Conservation (phyloP, 352 stramenopile genomes). For the Thraustochytrium striatum region DNA sequence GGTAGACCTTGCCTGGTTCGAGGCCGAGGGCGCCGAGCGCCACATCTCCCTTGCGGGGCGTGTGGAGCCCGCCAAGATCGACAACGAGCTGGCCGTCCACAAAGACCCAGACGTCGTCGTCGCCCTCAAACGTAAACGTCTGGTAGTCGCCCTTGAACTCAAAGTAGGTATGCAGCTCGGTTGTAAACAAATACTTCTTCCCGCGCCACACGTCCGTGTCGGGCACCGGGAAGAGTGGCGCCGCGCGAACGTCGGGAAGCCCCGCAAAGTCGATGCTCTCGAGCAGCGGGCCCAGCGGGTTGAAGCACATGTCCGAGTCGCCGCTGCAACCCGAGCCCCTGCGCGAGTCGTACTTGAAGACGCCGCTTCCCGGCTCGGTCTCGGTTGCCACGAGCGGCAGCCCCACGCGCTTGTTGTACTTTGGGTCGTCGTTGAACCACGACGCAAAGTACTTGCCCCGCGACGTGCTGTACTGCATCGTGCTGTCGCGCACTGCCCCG, state of each 20-base stretch:
- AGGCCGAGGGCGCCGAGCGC: background rate
- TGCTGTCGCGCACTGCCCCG: background rate
- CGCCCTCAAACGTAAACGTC: slow-evolving; percentile 24
- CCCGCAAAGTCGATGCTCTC: background rate
- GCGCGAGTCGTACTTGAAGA: slow-evolving; percentile 1
- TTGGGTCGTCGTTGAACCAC: slow-evolving; percentile 48
- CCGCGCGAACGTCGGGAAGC: background rate
- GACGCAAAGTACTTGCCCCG: slow-evolving; percentile 29
- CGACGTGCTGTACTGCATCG: background rate
- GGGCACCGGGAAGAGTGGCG: slow-evolving; percentile 8
- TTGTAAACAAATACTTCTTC: slow-evolving; percentile 44
- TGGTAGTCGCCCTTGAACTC: slow-evolving; percentile 28
- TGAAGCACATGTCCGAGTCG: background rate
- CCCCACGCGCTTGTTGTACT: slow-evolving; percentile 47
- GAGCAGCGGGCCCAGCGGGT: slow-evolving; percentile 19
- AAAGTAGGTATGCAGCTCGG: slow-evolving; percentile 39
- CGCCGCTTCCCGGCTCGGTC: background rate
- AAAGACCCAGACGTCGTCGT: slow-evolving; percentile 43
- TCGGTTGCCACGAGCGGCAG: background rate
- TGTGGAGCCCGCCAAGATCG: slow-evolving; percentile 11
- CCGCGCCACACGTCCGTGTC: background rate
- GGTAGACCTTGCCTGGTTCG: slow-evolving; percentile 22
- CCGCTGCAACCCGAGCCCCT: too few relatives aligned
- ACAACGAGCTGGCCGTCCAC: background rate
- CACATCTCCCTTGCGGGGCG: background rate